Evolutionary conservation across 2,329 filamentous ascomycete species (phyloP).

Genomic region (Xylaria sp.): DNA sequence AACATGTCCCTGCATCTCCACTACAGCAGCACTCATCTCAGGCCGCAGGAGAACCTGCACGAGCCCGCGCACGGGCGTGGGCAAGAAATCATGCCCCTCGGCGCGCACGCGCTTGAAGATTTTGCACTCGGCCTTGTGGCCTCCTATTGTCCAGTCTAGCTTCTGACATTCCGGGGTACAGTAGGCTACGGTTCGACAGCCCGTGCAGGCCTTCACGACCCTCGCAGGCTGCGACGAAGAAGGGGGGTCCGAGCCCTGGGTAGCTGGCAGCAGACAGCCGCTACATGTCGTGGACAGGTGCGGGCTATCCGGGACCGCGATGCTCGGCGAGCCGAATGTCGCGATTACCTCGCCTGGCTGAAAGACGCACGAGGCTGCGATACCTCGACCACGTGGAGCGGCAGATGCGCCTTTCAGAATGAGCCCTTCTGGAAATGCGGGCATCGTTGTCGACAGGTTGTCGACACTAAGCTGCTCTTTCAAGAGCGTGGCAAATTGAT

Average conservation of each 20-base stretch:
- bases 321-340: slow-evolving; percentile 55
- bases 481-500: no score
- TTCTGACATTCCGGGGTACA: slow-evolving; percentile 65
- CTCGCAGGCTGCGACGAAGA: slow-evolving; percentile 29
- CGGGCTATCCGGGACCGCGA: slow-evolving; percentile 60
- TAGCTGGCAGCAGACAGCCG: slow-evolving; percentile 55
- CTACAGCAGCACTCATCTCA: slow-evolving; percentile 49
- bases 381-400: slow-evolving; percentile 55
- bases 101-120: slow-evolving; percentile 55
- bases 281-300: slow-evolving; percentile 58
- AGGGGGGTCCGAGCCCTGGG: slow-evolving; percentile 38
- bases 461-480: no score
- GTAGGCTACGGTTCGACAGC: slow-evolving; percentile 65
- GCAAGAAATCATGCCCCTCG: slow-evolving; percentile 53
- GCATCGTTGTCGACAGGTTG: slow-evolving; percentile 16
- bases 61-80: slow-evolving; percentile 65
- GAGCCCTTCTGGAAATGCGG: slow-evolving; percentile 27
- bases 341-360: slow-evolving; percentile 58
- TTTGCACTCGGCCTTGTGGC: slow-evolving; percentile 66
- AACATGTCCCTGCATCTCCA: slow-evolving; percentile 59
- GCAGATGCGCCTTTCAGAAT: slow-evolving; percentile 15
- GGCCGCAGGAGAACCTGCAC: slow-evolving; percentile 60
- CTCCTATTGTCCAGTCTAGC: slow-evolving; percentile 59
- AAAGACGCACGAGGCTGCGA: slow-evolving; percentile 57
- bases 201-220: slow-evolving; percentile 57